Conservation (phyloP, 2,329 filamentous ascomycete genomes). For the Hansfordia pulvinata region DNA sequence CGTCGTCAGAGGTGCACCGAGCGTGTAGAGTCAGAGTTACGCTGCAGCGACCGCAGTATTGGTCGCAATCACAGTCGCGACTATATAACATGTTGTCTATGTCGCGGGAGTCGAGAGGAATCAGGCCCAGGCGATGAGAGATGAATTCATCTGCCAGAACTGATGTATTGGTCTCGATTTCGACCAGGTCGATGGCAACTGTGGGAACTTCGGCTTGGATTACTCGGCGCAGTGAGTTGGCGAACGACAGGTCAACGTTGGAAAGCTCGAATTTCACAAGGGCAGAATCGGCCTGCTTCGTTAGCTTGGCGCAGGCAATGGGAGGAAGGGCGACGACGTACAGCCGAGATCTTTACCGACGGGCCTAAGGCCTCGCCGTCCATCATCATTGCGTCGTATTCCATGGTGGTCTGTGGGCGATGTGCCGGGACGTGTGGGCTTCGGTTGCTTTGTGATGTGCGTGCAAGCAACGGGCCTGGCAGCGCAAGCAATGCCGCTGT, state of each 20-base stretch:
- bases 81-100: constrained; percentile 75
- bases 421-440: constrained; percentile 1
- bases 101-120: constrained; percentile 75
- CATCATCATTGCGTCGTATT: constrained; percentile 47
- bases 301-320: not conserved
- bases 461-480: too few relatives aligned
- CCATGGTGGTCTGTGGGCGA: constrained; percentile 23
- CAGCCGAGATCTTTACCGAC: constrained; percentile 46
- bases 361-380: constrained; percentile 43
- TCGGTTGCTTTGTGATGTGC: too few relatives aligned
- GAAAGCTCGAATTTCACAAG: constrained; percentile 86
- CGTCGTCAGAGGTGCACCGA: constrained; percentile 70
- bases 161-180: constrained; percentile 88
- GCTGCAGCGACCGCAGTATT: constrained; percentile 85
- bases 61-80: constrained; percentile 92
- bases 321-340: constrained; percentile 18
- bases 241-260: constrained; percentile 80
- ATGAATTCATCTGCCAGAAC: constrained; percentile 95
- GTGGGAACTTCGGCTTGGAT: constrained; percentile 92
- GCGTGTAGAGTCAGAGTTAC: constrained; percentile 76
- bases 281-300: constrained; percentile 54
- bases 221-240: constrained; percentile 80
- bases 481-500: too few relatives aligned
- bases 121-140: constrained; percentile 77
- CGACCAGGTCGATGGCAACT: constrained; percentile 86